Conservation (phyloP, 305 asterid species). For the Fraxinus albicans region DNA sequence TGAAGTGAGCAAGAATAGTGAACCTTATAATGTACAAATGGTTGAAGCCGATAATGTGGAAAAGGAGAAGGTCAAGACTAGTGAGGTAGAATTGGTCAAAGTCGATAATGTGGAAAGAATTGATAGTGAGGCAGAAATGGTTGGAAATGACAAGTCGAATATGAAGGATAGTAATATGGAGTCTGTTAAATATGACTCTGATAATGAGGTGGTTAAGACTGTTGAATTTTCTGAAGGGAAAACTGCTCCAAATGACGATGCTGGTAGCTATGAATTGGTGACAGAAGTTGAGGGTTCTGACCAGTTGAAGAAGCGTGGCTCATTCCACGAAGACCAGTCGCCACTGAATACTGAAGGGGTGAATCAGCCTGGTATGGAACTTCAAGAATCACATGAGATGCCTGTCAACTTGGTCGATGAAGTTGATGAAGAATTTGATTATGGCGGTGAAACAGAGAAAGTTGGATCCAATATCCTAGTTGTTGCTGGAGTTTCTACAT, state of each 20-base stretch:
- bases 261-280: conserved; percentile 16
- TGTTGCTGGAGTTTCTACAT: conserved; percentile 23
- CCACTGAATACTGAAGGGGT: conserved; percentile 5
- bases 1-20: background rate
- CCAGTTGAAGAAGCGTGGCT: conserved; percentile 20
- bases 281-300: conserved; percentile 18
- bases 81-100: conserved; percentile 9
- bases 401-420: conserved; percentile 4
- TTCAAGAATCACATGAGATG: conserved; percentile 13
- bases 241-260: conserved; percentile 19
- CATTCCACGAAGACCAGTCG: conserved; percentile 17
- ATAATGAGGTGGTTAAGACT: background rate
- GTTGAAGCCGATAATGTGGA: background rate
- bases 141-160: background rate
- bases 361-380: background rate
- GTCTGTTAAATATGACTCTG: conserved; percentile 5
- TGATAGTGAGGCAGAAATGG: background rate
- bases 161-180: background rate
- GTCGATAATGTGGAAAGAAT: background rate
- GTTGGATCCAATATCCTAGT: conserved; percentile 19
- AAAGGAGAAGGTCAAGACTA: background rate
- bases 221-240: background rate
- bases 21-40: background rate
- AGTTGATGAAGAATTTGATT: conserved; percentile 19
- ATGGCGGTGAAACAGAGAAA: conserved; percentile 25